Evolutionary conservation across 306 rosid species (phyloP), one percentile per base, ranked within the genome.

Genomic region (Glycine tomentella): DNA sequence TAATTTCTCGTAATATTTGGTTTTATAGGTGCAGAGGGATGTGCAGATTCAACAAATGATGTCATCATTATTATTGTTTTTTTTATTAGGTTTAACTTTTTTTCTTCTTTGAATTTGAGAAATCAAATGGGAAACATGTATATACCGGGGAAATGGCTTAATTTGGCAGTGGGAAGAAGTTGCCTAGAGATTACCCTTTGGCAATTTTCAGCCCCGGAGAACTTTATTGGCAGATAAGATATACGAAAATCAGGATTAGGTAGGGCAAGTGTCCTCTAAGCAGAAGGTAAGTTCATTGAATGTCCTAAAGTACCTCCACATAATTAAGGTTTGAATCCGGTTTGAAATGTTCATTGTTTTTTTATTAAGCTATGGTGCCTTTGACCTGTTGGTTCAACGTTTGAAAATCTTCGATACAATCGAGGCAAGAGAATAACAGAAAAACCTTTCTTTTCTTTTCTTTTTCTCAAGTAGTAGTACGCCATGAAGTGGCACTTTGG

Each of bases 171-270:
- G 81, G 40, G 63, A 64, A 75, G 81, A 85, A 90, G 88, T 83
- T 74, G 70, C 81, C 78, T 25, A 50, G 74, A 83, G 83, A 65
- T 72, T 65, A 42, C 72, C 17, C 58, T 77, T 84, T 77, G 73
- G 55, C 50, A 12, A 49, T 45, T 72, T 74, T 65, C 44, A 15
- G 62, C 52, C 3, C 66, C 58, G 61, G 80, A 25, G 12, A 55
- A 50, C 13, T 40, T 34, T 65, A 45, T 61, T 78, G 36, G 64
- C 36, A 59, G n/a, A 33, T 59, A 52, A 4, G 38, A 53, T 84
- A 57, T 31, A 57, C 71, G 64, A 77, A 80, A 75, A 72, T 16
- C 38, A 65, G 81, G 86, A 84, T 89, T 90, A 89, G 95, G 93
- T 92, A 84, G 80, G 83, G 79, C 72, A 79, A 36, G 82, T 83